Conservation (phyloP, 2,329 filamentous ascomycete species). For the Aspergillus latus region DNA sequence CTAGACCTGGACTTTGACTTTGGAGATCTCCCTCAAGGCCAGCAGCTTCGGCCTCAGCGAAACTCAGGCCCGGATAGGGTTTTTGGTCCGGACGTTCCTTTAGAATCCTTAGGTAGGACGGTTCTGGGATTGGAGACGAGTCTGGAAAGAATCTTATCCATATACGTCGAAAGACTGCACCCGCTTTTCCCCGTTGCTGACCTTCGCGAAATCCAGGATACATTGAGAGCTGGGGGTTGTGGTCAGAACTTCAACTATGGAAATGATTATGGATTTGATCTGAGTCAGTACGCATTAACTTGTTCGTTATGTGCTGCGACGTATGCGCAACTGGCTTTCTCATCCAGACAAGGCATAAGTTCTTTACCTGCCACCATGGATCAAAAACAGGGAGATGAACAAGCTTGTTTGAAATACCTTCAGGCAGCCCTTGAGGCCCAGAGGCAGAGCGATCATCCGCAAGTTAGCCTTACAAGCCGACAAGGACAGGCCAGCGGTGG, state of each 20-base stretch:
- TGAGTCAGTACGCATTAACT: neutral
- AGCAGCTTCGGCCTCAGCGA: neutral
- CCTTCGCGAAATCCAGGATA: neutral
- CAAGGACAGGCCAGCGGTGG: no score
- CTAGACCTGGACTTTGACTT: neutral
- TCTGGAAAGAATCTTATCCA: neutral
- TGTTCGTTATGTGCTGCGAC: slow-evolving; percentile 1
- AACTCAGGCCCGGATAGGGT: neutral
- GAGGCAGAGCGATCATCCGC: neutral
- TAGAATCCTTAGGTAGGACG: neutral
- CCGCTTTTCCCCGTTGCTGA: slow-evolving; percentile 6
- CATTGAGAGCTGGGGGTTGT: neutral
- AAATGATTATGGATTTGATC: neutral
- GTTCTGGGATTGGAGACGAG: neutral
- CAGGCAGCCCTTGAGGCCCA: neutral
- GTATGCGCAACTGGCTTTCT: neutral
- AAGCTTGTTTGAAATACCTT: neutral
- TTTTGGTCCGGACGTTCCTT: neutral
- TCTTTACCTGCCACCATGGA: neutral
- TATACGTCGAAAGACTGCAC: neutral
- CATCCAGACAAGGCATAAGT: neutral
- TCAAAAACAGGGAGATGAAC: neutral
- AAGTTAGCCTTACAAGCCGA: neutral
- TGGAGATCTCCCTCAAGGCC: neutral
- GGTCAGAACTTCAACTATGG: neutral